Evolutionary conservation across 192 early-diverging fungal species (phyloP).

Genomic region (Backusella morwellensis): DNA sequence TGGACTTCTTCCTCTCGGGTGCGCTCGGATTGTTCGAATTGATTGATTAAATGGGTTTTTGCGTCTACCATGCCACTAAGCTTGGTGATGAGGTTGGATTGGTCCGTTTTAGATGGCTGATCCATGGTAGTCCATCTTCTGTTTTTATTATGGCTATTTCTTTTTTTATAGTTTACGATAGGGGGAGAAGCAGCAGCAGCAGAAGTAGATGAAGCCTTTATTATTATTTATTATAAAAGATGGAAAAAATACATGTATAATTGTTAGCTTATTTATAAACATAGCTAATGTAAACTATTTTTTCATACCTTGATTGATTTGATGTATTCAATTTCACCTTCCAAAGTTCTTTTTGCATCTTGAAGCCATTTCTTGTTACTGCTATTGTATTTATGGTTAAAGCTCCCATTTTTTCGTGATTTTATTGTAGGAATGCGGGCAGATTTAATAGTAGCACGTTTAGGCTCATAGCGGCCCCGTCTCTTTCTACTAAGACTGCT

Average conservation of each 20-base stretch:
- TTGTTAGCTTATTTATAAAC: not conserved
- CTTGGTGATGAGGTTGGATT: not conserved
- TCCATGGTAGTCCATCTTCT: constrained; percentile 3
- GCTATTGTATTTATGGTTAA: not conserved
- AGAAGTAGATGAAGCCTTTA: not conserved
- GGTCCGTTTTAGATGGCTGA: not conserved
- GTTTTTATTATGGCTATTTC: not conserved
- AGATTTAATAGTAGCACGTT: not conserved
- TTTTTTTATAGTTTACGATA: not conserved
- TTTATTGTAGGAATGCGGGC: not conserved
- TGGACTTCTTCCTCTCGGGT: not conserved
- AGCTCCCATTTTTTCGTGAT: not conserved
- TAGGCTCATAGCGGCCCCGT: not conserved
- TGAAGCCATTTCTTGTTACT: not conserved
- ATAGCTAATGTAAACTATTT: not conserved
- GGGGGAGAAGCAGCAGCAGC: not conserved
- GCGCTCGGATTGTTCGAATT: constrained; percentile 15
- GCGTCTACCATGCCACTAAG: not conserved
- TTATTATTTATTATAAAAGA: not conserved
- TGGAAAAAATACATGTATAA: not conserved
- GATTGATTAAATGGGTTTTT: not conserved
- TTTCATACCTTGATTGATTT: not conserved
- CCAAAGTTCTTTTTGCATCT: not conserved
- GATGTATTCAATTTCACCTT: not conserved
- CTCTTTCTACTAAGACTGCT: not conserved